A percentile compares a stretch with the other conserved stretches of the same genome.
Evolutionary conservation across 352 stramenopile genomes (phyloP).

Genomic region (Phytopythium oedochilum): DNA sequence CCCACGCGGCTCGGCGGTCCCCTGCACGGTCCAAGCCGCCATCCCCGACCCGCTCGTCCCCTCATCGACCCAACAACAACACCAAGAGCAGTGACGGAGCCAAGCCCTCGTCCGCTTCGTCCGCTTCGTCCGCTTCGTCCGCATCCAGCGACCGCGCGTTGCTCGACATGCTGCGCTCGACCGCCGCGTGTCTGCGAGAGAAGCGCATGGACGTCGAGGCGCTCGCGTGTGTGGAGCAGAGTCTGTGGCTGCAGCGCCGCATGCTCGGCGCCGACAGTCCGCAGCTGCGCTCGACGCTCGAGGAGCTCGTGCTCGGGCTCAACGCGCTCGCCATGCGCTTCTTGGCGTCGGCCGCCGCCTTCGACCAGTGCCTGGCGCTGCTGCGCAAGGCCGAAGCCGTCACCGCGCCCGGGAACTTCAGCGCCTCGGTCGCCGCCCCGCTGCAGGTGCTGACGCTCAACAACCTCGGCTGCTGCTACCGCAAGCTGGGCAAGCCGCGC

Average conservation of each 20-base stretch:
- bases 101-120: background rate
- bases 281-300: conserved; percentile 44
- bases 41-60: background rate
- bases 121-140: background rate
- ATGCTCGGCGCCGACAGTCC: conserved; percentile 69
- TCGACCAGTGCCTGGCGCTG: conserved; percentile 64
- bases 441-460: conserved; percentile 81
- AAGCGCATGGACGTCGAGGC: conserved; percentile 77
- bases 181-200: conserved; percentile 56
- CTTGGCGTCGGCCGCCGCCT: conserved; percentile 32
- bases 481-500: conserved; percentile 68
- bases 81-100: background rate
- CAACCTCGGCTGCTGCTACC: conserved; percentile 80
- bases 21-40: conserved; percentile 8
- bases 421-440: conserved; percentile 37
- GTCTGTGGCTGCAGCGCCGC: conserved; percentile 64
- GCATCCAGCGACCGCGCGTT: conserved; percentile 44
- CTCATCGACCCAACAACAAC: background rate
- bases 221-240: conserved; percentile 68
- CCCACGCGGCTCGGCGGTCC: conserved; percentile 25
- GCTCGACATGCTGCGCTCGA: conserved; percentile 69
- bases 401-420: conserved; percentile 60
- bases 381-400: conserved; percentile 71
- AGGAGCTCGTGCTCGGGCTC: conserved; percentile 68
- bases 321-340: conserved; percentile 78